Percentiles rank a stretch among this genome's conserved stretches.
Evolutionary conservation across 306 rosid genomes (phyloP).

Genomic region (Potentilla sterilis): DNA sequence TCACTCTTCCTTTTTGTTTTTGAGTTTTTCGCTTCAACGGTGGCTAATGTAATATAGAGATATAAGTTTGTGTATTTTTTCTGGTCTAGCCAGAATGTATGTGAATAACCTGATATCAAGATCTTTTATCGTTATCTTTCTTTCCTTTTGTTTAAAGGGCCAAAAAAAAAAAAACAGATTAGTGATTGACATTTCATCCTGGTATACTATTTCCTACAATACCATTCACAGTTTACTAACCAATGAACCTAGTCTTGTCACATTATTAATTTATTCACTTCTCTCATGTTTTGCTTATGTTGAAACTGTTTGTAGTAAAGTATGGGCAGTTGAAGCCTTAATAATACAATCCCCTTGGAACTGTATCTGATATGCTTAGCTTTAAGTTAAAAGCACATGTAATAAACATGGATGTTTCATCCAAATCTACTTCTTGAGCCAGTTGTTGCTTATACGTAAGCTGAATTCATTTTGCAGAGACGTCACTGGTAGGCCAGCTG

Average conservation of each 20-base stretch:
- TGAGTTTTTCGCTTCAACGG: neutral
- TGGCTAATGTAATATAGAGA: neutral
- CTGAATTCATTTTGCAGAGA: slow-evolving; percentile 36
- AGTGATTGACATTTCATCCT: neutral
- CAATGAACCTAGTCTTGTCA: neutral
- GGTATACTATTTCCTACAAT: neutral
- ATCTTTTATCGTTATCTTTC: neutral
- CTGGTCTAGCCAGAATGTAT: neutral
- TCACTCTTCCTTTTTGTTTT: neutral
- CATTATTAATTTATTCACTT: neutral
- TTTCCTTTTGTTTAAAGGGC: neutral
- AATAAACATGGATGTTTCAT: neutral
- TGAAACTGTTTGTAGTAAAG: neutral
- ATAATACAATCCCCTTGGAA: neutral
- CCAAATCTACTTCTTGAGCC: neutral
- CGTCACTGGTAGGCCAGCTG: slow-evolving; percentile 23
- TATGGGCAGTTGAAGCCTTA: neutral
- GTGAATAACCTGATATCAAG: neutral
- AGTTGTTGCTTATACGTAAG: neutral
- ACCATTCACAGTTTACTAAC: neutral
- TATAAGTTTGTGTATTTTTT: neutral
- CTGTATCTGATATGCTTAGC: neutral
- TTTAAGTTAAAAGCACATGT: neutral
- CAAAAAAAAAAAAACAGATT: neutral
- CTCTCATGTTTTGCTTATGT: neutral